A percentile compares a stretch with the other conserved stretches of the same genome.
Conservation (phyloP, 2,329 filamentous ascomycete species). For the Ascochyta pisi region DNA sequence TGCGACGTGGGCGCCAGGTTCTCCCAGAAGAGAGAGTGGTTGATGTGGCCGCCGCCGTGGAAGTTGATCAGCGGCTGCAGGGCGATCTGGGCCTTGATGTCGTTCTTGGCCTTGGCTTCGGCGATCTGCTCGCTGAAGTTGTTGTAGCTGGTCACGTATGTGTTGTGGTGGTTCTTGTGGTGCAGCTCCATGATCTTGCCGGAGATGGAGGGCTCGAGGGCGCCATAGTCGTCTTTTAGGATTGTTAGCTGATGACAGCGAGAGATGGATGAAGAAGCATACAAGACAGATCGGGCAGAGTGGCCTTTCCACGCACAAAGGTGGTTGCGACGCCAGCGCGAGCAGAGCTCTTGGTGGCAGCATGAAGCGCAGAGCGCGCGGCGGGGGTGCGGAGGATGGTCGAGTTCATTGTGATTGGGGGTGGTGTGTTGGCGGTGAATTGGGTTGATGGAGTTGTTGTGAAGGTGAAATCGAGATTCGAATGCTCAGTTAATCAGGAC, state of each 20-base stretch:
- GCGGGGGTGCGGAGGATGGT: conserved; percentile 75
- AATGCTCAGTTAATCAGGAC: conserved; percentile 15
- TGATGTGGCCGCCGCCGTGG: conserved; percentile 71
- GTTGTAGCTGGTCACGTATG: conserved; percentile 91
- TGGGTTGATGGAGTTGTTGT: conserved; percentile 14
- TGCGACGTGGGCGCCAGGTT: conserved; percentile 71
- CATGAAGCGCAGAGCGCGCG: conserved; percentile 74
- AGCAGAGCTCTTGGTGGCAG: conserved; percentile 65
- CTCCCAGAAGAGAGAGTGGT: conserved; percentile 74
- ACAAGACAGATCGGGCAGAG: conserved; percentile 87
- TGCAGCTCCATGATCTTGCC: conserved; percentile 96
- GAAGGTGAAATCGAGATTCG: neutral
- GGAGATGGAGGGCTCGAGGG: conserved; percentile 83
- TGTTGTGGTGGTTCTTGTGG: conserved; percentile 93
- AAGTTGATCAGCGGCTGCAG: conserved; percentile 68
- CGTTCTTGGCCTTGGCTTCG: conserved; percentile 61
- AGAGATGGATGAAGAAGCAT: conserved; percentile 38
- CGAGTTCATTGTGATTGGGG: conserved; percentile 68
- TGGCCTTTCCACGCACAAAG: conserved; percentile 87
- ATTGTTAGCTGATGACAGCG: conserved; percentile 8
- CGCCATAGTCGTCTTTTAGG: conserved; percentile 85
- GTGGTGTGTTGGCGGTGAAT: conserved; percentile 23
- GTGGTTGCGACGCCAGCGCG: conserved; percentile 72
- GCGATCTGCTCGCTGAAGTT: conserved; percentile 74
- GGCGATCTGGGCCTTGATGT: conserved; percentile 62